Conservation (phyloP, 768 basidiomycete genomes). For the Naganishia kalamii region DNA sequence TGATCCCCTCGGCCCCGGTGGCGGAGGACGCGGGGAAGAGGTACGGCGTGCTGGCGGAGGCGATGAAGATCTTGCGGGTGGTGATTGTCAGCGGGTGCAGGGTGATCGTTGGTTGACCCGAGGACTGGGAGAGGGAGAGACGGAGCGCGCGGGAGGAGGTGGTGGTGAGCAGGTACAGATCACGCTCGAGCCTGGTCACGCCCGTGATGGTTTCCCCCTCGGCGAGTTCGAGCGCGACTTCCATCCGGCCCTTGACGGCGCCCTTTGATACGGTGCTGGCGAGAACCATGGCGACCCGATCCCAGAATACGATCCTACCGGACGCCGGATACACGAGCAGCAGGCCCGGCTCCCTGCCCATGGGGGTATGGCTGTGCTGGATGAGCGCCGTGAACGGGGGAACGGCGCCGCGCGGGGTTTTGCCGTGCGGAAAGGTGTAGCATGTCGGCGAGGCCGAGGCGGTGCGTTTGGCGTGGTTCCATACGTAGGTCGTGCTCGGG, state of each 20-base stretch:
- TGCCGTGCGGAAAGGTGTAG: constrained; percentile 1
- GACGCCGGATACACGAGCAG: constrained; percentile 1
- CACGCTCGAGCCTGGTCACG: constrained; percentile 1
- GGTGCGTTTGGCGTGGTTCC: constrained; percentile 9
- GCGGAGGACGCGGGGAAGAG: neutral
- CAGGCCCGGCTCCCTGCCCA: neutral
- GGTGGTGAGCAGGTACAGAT: constrained; percentile 2
- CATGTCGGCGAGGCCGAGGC: constrained; percentile 1
- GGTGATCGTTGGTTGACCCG: neutral
- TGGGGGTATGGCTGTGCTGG: neutral
- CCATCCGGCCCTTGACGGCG: neutral
- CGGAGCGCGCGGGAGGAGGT: neutral
- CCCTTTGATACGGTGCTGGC: neutral
- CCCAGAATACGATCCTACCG: neutral
- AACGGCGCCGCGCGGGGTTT: neutral
- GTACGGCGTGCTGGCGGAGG: neutral
- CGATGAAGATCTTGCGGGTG: constrained; percentile 15
- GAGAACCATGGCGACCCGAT: neutral
- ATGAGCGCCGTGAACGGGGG: neutral
- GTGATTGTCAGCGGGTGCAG: neutral
- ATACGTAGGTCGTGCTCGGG: neutral
- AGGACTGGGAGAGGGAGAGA: constrained; percentile 9
- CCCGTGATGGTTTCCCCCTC: neutral
- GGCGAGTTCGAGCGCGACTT: neutral
- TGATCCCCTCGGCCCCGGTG: neutral